These are phyloP conservation scores for Vaccinium corymbosum DNA, from an alignment of 148 eudicot genomes.

Conservation along the genomic window DNA sequence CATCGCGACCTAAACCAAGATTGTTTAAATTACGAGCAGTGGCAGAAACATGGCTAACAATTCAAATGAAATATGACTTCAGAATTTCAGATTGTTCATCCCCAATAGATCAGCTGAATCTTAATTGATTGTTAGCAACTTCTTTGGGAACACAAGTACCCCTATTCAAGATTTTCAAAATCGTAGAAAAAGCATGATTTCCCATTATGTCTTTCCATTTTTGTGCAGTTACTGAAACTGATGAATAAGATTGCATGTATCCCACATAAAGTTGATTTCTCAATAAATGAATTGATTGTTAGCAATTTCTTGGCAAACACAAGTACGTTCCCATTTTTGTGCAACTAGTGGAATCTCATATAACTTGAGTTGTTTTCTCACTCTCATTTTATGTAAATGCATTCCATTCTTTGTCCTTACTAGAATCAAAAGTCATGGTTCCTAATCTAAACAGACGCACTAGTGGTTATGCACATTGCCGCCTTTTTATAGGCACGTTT, in stretches of 20 bases:
- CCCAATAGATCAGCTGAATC: background rate
- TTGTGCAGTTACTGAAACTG: background rate
- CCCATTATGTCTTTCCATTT: background rate
- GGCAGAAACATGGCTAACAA: background rate
- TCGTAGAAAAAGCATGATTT: constrained; percentile 9
- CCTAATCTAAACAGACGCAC: too few species aligned
- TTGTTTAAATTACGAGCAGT: background rate
- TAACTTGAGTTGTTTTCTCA: background rate
- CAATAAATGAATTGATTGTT: background rate
- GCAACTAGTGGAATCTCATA: background rate
- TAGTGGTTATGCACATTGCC: too few species aligned
- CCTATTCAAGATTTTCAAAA: background rate
- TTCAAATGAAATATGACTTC: background rate
- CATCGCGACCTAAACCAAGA: constrained; percentile 42
- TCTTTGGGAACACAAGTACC: background rate
- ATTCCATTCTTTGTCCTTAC: too few species aligned
- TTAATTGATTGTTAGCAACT: background rate
- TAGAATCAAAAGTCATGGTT: too few species aligned
- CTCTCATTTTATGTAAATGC: background rate
- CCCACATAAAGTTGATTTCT: background rate
- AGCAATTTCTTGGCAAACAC: background rate
- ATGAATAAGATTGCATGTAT: background rate
- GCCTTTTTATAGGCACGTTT: too few species aligned
- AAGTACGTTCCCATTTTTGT: background rate
- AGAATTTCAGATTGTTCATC: background rate